Evolutionary conservation across 352 stramenopile species (phyloP).

Genomic region (Phytophthora citrophthora): DNA sequence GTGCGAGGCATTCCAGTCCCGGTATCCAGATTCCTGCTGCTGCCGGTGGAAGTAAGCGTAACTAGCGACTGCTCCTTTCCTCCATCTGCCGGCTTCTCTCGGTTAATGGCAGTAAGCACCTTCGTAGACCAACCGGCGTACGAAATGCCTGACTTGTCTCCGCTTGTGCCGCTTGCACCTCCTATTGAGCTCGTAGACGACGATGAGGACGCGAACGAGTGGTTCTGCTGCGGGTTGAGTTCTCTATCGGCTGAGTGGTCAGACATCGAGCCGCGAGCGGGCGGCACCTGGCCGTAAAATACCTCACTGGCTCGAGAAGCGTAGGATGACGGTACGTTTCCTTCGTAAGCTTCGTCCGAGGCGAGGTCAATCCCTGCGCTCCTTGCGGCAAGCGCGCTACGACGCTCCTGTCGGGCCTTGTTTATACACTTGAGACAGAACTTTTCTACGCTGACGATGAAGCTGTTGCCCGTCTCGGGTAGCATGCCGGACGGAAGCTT

Average conservation of each 20-base stretch:
- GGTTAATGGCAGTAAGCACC: slow-evolving; percentile 53
- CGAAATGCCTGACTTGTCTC: slow-evolving; percentile 52
- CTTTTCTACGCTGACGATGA: slow-evolving; percentile 77
- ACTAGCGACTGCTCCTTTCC: slow-evolving; percentile 38
- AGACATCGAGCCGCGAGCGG: slow-evolving; percentile 37
- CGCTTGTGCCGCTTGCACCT: slow-evolving; percentile 20
- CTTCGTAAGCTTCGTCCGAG: slow-evolving; percentile 25
- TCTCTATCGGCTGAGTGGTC: slow-evolving; percentile 39
- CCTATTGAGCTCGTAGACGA: slow-evolving; percentile 47
- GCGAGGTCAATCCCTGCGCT: slow-evolving; percentile 19
- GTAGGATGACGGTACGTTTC: slow-evolving; percentile 33
- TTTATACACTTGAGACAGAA: slow-evolving; percentile 87
- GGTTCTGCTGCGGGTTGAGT: slow-evolving; percentile 28
- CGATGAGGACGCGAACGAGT: slow-evolving; percentile 51
- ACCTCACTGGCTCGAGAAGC: slow-evolving; percentile 41
- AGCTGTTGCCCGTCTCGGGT: slow-evolving; percentile 54
- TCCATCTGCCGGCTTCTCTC: slow-evolving; percentile 41
- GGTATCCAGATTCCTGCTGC: slow-evolving; percentile 29
- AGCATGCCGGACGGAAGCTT: slow-evolving; percentile 61
- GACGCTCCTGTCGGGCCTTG: slow-evolving; percentile 62
- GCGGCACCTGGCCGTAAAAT: slow-evolving; percentile 29
- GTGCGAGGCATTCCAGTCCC: slow-evolving; percentile 9
- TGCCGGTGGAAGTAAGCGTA: slow-evolving; percentile 29
- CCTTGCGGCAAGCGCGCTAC: slow-evolving; percentile 38
- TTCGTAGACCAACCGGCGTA: slow-evolving; percentile 69